phyloP scores from a whole-genome alignment of 2,329 filamentous ascomycete genomes.

The Colletotrichum plurivorum region DNA sequence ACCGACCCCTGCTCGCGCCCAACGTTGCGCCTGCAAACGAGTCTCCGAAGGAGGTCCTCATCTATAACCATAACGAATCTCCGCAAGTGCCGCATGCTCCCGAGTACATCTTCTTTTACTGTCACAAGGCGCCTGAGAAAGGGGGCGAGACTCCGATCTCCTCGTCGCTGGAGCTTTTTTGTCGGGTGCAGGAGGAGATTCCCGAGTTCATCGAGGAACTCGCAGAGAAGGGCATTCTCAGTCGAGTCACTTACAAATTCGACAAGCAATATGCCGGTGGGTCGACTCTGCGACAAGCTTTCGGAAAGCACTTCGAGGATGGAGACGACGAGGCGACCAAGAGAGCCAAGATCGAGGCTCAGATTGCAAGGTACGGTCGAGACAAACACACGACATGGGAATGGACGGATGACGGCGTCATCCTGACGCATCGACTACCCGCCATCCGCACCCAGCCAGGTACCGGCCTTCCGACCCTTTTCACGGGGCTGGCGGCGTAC shows the following conservation, averaged over 20 bases:
- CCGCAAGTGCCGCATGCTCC: slow-evolving; percentile 65
- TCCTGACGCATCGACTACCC: slow-evolving; percentile 61
- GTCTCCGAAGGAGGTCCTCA: slow-evolving; percentile 61
- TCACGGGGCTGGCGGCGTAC: slow-evolving; percentile 61
- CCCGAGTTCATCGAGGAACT: slow-evolving; percentile 61
- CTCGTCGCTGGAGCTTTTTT: slow-evolving; percentile 62
- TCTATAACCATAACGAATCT: slow-evolving; percentile 67
- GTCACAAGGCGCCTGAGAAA: slow-evolving; percentile 55
- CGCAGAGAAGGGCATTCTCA: slow-evolving; percentile 57
- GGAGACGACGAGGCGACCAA: slow-evolving; percentile 57
- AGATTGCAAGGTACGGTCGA: slow-evolving; percentile 62
- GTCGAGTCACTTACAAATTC: slow-evolving; percentile 56
- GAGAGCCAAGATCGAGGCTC: slow-evolving; percentile 61
- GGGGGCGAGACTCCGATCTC: slow-evolving; percentile 59
- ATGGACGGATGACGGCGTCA: slow-evolving; percentile 59
- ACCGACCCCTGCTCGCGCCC: slow-evolving; percentile 50
- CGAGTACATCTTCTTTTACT: slow-evolving; percentile 66
- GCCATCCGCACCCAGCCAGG: slow-evolving; percentile 61
- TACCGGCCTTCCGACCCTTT: slow-evolving; percentile 60
- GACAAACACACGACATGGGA: slow-evolving; percentile 62
- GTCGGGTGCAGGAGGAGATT: slow-evolving; percentile 59
- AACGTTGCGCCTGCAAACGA: slow-evolving; percentile 58
- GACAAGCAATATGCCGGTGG: slow-evolving; percentile 60
- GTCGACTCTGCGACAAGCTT: slow-evolving; percentile 59
- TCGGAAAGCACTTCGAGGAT: slow-evolving; percentile 62